Evolutionary conservation across 2,329 filamentous ascomycete genomes (phyloP).

Genomic region (Fusarium marasasianum): DNA sequence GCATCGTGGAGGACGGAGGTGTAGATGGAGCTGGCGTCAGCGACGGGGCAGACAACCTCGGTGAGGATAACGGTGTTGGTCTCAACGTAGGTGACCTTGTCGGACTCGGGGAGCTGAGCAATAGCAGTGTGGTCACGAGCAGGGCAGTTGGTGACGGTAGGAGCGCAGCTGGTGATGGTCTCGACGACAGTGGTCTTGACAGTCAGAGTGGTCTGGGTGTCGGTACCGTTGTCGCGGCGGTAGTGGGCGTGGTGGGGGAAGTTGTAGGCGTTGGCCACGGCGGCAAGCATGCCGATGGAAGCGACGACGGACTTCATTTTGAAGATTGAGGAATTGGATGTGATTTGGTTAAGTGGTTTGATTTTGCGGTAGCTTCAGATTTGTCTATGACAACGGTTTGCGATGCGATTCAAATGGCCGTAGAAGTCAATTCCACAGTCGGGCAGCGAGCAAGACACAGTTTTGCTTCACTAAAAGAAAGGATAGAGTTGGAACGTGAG

Average conservation of each 20-base stretch:
- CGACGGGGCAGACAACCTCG: conserved; percentile 57
- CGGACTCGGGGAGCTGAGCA: conserved; percentile 48
- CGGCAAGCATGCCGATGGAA: conserved; percentile 56
- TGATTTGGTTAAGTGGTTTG: conserved; percentile 18
- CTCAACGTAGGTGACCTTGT: conserved; percentile 47
- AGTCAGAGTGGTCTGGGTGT: conserved; percentile 53
- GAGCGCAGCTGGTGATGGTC: conserved; percentile 67
- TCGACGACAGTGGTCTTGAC: conserved; percentile 64
- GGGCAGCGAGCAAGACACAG: conserved; percentile 43
- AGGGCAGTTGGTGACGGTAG: conserved; percentile 67
- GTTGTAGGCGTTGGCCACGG: conserved; percentile 53
- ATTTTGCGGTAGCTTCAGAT: conserved; percentile 32
- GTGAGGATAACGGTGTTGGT: conserved; percentile 54
- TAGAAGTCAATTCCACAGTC: conserved; percentile 48
- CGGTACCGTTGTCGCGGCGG: conserved; percentile 44
- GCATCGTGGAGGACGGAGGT: conserved; percentile 51
- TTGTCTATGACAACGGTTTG: conserved; percentile 39
- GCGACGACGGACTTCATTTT: conserved; percentile 61
- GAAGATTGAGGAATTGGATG: conserved; percentile 22
- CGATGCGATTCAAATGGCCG: conserved; percentile 33
- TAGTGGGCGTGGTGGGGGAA: conserved; percentile 49
- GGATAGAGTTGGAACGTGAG: conserved; percentile 32
- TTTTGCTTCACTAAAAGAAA: conserved; percentile 45
- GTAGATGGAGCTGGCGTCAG: conserved; percentile 53
- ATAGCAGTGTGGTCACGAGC: conserved; percentile 46